phyloP scores from a whole-genome alignment of 2,329 filamentous ascomycete species.

The Trichophyton simii region DNA sequence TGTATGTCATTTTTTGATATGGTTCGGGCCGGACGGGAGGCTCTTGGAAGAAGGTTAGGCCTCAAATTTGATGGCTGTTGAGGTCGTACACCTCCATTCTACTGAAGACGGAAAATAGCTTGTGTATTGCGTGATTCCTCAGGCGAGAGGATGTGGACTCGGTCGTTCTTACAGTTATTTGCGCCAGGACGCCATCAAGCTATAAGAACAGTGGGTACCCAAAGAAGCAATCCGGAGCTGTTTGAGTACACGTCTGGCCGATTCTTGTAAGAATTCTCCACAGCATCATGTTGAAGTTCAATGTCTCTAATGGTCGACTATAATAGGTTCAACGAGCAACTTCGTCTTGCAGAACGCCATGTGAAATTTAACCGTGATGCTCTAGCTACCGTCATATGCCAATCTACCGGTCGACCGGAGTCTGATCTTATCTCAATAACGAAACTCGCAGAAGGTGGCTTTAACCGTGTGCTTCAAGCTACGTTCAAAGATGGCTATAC shows the following conservation, averaged over 20 bases:
- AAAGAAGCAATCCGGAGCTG: conserved; percentile 24
- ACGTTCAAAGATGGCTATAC: conserved; percentile 18
- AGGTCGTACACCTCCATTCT: neutral
- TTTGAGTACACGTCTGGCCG: conserved; percentile 2
- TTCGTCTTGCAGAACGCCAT: conserved; percentile 8
- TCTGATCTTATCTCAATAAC: conserved; percentile 10
- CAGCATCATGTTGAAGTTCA: neutral
- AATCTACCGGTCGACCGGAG: neutral
- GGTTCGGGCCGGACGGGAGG: no score
- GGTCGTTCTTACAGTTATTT: no score
- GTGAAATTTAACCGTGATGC: conserved; percentile 9
- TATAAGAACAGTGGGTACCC: neutral
- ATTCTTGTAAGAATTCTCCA: neutral
- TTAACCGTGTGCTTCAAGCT: conserved; percentile 17
- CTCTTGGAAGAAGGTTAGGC: no score
- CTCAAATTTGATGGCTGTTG: no score
- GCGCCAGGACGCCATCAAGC: neutral
- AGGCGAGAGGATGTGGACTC: neutral
- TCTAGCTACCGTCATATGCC: conserved; percentile 1
- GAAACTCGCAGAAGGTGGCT: conserved; percentile 19
- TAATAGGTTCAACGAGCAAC: conserved; percentile 9
- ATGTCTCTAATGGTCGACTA: neutral
- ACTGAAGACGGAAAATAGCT: conserved; percentile 9
- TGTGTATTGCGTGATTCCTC: neutral
- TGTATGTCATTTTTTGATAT: no score